phyloP scores from a whole-genome alignment of 768 basidiomycete species.

The Suillus subluteus region DNA sequence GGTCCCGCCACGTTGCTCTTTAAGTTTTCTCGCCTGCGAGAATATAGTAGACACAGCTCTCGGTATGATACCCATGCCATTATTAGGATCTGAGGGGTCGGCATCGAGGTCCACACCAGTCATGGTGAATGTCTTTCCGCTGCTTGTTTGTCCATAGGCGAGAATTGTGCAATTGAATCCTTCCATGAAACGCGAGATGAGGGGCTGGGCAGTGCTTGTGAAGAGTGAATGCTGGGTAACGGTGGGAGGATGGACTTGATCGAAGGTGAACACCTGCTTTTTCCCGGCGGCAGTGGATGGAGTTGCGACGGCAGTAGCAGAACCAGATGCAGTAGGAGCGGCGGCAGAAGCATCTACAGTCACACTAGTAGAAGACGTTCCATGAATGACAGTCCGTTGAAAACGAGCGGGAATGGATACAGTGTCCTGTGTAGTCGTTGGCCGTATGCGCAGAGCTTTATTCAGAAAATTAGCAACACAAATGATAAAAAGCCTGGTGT shows the following conservation, averaged over 20 bases:
- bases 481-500: neutral
- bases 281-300: constrained; percentile 58
- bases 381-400: constrained; percentile 86
- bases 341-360: constrained; percentile 75
- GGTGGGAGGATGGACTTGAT: constrained; percentile 89
- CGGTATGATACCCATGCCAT: constrained; percentile 94
- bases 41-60: constrained; percentile 92
- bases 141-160: constrained; percentile 38
- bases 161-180: constrained; percentile 90
- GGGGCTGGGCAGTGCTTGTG: constrained; percentile 80
- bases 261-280: constrained; percentile 89
- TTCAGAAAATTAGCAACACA: constrained; percentile 23
- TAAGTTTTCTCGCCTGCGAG: constrained; percentile 71
- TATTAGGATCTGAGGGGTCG: constrained; percentile 80
- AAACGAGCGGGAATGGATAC: constrained; percentile 91
- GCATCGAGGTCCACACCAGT: constrained; percentile 91
- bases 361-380: constrained; percentile 73
- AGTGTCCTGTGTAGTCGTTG: constrained; percentile 82
- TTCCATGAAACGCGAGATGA: constrained; percentile 85
- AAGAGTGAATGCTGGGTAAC: constrained; percentile 88
- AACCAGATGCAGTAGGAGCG: constrained; percentile 52
- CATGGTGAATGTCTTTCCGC: constrained; percentile 77
- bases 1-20: constrained; percentile 69
- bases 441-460: constrained; percentile 87
- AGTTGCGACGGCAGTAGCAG: constrained; percentile 50